A percentile compares a stretch with the other conserved stretches of the same genome.
Evolutionary conservation across 495 filamentous ascomycete genomes (phyloP).

Genomic region (Penicillium fimorum): DNA sequence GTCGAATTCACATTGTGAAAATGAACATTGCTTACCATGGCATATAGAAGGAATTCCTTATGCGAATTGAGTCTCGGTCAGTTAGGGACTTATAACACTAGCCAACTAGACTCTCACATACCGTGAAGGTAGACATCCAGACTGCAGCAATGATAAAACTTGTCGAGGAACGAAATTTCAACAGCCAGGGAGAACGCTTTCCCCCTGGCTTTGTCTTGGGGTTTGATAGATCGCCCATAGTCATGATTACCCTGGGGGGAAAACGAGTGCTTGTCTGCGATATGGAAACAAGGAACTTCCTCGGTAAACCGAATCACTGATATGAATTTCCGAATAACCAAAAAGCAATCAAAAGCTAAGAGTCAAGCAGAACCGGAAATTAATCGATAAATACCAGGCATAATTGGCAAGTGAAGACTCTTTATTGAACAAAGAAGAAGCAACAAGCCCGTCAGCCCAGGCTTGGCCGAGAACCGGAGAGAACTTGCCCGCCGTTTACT

Average conservation of each 20-base stretch:
- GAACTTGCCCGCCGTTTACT: neutral
- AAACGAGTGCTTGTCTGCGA: neutral
- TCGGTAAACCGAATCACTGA: neutral
- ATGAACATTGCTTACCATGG: slow-evolving; percentile 26
- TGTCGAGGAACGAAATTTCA: slow-evolving; percentile 57
- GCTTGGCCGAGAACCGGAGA: neutral
- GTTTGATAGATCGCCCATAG: neutral
- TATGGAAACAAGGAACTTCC: neutral
- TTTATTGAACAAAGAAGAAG: slow-evolving; percentile 7
- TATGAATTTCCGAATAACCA: neutral
- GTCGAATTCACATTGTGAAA: neutral
- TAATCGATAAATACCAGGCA: neutral
- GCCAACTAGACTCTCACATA: slow-evolving; percentile 32
- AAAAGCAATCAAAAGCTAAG: neutral
- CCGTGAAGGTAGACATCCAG: slow-evolving; percentile 61
- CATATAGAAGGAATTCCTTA: slow-evolving; percentile 47
- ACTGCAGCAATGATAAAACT: slow-evolving; percentile 61
- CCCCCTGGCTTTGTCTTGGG: slow-evolving; percentile 2
- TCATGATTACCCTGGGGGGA: neutral
- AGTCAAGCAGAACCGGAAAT: neutral
- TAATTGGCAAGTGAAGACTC: neutral
- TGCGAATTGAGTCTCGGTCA: slow-evolving; percentile 2
- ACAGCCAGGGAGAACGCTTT: slow-evolving; percentile 38
- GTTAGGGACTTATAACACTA: neutral
- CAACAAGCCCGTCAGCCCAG: slow-evolving; percentile 3